Evolutionary conservation across 495 filamentous ascomycete genomes (phyloP), one percentile per base, ranked within the genome.

Genomic region (Aspergillus incahuasiensis): DNA sequence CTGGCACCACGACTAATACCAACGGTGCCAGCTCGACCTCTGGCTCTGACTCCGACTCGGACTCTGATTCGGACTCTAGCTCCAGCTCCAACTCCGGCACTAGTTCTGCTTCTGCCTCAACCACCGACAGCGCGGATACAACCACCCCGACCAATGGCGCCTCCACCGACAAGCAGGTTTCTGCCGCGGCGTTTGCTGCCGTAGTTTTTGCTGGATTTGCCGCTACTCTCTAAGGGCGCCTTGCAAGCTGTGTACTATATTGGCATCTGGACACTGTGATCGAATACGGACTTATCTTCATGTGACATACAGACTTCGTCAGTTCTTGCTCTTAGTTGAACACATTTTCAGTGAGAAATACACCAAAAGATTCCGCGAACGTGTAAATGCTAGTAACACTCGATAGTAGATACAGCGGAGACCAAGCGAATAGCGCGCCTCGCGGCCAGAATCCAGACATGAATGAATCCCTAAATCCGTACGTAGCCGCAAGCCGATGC

Each of bases 151-250:
- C 48, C 18, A 50, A 50, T n/a, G 34, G 68, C 52, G 63, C 60
- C 34, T 56, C 68, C 16, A 61, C 64, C 11, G 61, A 67, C 47
- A 62, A 61, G n/a, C 65, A 74, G 50, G 57, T 73, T 49, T 68
- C 68, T 34, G 64, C 65, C 43, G 70, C 69, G 22, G 64, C 68
- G 9, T 63, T 75, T 56, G 69, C 61, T 48, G 72, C 72, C 32
- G 71, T 68, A 19, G 57, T 75, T 15, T 75, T 75, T 50, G 52
- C 71, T 21, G 72, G 71, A 5, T 68, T 70, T 43, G 72, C 72
- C 9, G 72, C 71, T 22, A 62, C 70, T 18, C 63, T 75, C 48
- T 75, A 60, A 68, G 51, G 24, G 20, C 32, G n/a, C 39, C 39
- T 56, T 28, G 39, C 32, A 13, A 2, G 39, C 48, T 50, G 50